Percentiles rank a stretch among this genome's conserved stretches.
Evolutionary conservation across 148 eudicot species (phyloP).

Genomic region (Agrostemma githago): DNA sequence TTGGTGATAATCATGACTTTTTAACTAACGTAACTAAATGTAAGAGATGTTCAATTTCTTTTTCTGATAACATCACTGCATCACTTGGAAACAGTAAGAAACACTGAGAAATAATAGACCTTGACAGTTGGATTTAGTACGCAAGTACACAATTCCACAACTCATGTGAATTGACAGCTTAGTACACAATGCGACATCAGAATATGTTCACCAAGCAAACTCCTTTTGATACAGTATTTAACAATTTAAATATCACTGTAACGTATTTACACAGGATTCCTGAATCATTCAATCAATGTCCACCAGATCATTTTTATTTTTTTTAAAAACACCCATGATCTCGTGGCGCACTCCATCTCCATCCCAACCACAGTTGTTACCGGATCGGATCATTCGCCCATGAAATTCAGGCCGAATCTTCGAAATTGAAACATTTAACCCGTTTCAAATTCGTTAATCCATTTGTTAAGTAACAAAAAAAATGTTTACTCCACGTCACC

Average conservation of each 20-base stretch:
- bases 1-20: too few species aligned
- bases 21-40: too few species aligned
- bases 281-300: slow-evolving; percentile 16
- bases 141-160: background rate
- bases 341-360: background rate
- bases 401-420: background rate
- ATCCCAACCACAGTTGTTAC: background rate
- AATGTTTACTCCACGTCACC: slow-evolving; percentile 27
- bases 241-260: background rate
- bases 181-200: too few species aligned
- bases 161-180: slow-evolving; percentile 8
- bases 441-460: too few species aligned
- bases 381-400: background rate
- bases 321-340: slow-evolving; percentile 13
- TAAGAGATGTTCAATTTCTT: too few species aligned
- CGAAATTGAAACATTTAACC: background rate
- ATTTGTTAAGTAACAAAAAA: background rate
- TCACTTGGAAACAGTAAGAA: background rate
- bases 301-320: slow-evolving; percentile 18
- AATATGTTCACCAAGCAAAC: background rate
- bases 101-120: background rate
- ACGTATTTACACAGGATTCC: slow-evolving; percentile 10
- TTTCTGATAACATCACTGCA: background rate
- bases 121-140: background rate
- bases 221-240: background rate